phyloP scores from a whole-genome alignment of 179 eudicot genomes.

The Dionaea muscipula region DNA sequence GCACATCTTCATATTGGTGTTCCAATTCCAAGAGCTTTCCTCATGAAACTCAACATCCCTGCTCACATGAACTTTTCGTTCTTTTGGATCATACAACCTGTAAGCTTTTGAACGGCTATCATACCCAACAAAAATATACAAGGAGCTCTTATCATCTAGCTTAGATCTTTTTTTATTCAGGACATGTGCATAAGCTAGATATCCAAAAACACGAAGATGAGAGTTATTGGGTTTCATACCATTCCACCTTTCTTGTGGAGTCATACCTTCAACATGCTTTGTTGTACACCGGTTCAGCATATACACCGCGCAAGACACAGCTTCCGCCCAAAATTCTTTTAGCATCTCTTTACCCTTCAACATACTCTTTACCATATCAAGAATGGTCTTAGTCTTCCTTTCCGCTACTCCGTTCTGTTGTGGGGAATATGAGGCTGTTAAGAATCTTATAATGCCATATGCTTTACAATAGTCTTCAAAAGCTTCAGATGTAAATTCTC shows the following conservation, averaged over 20 bases:
- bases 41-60: background rate
- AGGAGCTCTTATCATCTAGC: background rate
- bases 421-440: too few relatives aligned
- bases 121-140: background rate
- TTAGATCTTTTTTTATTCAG: background rate
- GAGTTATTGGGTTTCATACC: background rate
- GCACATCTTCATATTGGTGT: too few relatives aligned
- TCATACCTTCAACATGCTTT: background rate
- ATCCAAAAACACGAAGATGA: background rate
- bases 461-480: too few relatives aligned
- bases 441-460: too few relatives aligned
- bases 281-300: background rate
- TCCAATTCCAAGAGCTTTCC: too few relatives aligned
- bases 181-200: background rate
- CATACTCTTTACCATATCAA: too few relatives aligned
- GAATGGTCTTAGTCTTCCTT: too few relatives aligned
- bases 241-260: constrained; percentile 2
- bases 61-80: too few relatives aligned
- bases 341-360: too few relatives aligned
- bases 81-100: background rate
- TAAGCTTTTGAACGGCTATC: background rate
- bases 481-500: too few relatives aligned
- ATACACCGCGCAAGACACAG: background rate
- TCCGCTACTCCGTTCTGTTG: too few relatives aligned
- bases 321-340: background rate